Base-by-base conservation (phyloP, 495 filamentous ascomycete species). In the Penicillium soppii region DNA sequence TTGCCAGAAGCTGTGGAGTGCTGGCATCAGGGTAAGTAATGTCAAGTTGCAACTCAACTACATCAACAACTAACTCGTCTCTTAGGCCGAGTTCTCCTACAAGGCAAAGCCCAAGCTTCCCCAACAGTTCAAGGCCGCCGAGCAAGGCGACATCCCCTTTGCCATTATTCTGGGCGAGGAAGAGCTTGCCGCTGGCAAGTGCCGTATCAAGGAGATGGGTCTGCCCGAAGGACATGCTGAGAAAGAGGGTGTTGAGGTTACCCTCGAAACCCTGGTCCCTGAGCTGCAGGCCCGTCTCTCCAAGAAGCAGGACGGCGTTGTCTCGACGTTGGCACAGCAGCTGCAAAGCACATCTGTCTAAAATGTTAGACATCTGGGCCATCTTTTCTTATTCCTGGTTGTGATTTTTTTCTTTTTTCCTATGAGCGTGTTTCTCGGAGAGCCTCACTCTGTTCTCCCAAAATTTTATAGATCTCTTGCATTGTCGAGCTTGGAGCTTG, bases 131-230 rank as follows among this genome's bases (percentile, higher is more conserved):
- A 88, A 91, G 64, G 80, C 79, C 30, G 88, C 89, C 29, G 91
- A 95, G 56, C 72, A 76, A 41, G 81, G 80, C 45, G 83, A 80
- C 27, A 77, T 90, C 15, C 89, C 89, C 3, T 85, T 89, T 60
- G 86, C 81, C 6, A 73, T 92, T 19, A 89, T 94, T 54, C 74
- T 95, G 7, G 88, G 89, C 25, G 88, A 92, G 58, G 88, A 91
- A 50, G 90, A 94, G 65, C 67, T 90, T 26, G 82, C 81, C 43
- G 73, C 79, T 13, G 88, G 88, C 22, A 85, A 91, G 62, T 83
- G 90, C 56, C 88, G 85, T 67, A 77, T 95, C 56, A 96, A 96
- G 78, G 85, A 91, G 70, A 82, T 94, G 76, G 88, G 89, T 37
- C 76, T 92, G 41, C 74, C 76, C 2, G 84, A 90, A 23, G 88